phyloP scores from a whole-genome alignment of 2,329 filamentous ascomycete species.

The Myriosclerotinia duriaeana region DNA sequence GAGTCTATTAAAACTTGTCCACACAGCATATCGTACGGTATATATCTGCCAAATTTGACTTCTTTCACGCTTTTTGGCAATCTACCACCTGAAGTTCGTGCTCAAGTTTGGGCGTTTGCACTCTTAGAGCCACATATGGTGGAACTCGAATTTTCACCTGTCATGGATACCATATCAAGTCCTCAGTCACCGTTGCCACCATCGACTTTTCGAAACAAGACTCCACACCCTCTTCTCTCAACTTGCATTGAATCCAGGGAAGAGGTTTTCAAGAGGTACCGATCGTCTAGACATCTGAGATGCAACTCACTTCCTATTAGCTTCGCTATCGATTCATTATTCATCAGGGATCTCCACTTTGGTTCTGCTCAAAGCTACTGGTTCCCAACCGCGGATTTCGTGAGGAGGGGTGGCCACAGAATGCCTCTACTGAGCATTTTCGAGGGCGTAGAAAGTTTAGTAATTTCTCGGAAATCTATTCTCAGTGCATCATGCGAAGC shows the following conservation, averaged over 20 bases:
- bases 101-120: constrained; percentile 7
- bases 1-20: constrained; percentile 1
- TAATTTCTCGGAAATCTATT: constrained; percentile 14
- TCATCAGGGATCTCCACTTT: constrained; percentile 9
- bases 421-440: constrained; percentile 1
- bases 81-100: constrained; percentile 12
- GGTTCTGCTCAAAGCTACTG: constrained; percentile 3
- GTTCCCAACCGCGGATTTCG: background rate
- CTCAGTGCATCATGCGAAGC: background rate
- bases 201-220: background rate
- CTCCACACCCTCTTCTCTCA: constrained; percentile 6
- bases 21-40: background rate
- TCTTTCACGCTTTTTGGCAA: constrained; percentile 7
- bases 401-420: background rate
- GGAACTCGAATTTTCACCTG: background rate
- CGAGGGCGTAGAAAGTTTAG: constrained; percentile 10
- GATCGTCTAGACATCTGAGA: background rate
- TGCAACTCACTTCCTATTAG: background rate
- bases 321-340: background rate
- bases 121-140: background rate
- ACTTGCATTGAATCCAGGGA: constrained; percentile 7
- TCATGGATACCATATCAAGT: background rate
- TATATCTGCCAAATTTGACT: background rate
- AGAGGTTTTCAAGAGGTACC: background rate
- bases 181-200: background rate